Percentiles rank a stretch among this genome's conserved stretches.
Evolutionary conservation across 2,329 filamentous ascomycete species (phyloP).

Genomic region (Fusarium burgessii): DNA sequence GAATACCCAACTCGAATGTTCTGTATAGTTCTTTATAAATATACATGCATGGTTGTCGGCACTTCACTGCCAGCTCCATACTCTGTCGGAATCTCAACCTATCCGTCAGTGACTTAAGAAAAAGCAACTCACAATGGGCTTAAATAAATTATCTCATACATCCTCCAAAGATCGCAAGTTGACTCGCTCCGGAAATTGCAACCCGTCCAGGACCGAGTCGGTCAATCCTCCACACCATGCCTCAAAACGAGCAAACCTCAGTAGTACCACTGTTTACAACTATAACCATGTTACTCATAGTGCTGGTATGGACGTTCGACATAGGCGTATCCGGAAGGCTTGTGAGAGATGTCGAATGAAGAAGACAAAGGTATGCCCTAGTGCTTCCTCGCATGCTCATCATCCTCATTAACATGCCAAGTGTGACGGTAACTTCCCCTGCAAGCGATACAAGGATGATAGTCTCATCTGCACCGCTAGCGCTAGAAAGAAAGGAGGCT

Average conservation of each 20-base stretch:
- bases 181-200: no score
- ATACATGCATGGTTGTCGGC: no score
- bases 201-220: no score
- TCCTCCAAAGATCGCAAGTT: no score
- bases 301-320: slow-evolving; percentile 63
- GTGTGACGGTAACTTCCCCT: slow-evolving; percentile 75
- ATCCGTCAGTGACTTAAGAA: no score
- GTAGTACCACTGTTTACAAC: slow-evolving; percentile 51
- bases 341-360: slow-evolving; percentile 76
- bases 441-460: slow-evolving; percentile 75
- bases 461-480: slow-evolving; percentile 73
- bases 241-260: slow-evolving; percentile 62
- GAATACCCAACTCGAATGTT: no score
- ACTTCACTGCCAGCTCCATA: no score
- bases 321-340: slow-evolving; percentile 76
- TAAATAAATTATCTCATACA: no score
- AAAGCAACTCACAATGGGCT: no score
- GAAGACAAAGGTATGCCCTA: slow-evolving; percentile 71
- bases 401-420: slow-evolving; percentile 45
- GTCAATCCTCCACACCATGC: no score
- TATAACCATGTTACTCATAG: slow-evolving; percentile 52
- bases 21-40: no score
- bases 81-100: no score
- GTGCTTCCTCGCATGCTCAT: slow-evolving; percentile 2
- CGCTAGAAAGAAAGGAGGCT: slow-evolving; percentile 73